phyloP scores from a whole-genome alignment of 2,329 filamentous ascomycete genomes.

The Sphaerostilbella broomeana region DNA sequence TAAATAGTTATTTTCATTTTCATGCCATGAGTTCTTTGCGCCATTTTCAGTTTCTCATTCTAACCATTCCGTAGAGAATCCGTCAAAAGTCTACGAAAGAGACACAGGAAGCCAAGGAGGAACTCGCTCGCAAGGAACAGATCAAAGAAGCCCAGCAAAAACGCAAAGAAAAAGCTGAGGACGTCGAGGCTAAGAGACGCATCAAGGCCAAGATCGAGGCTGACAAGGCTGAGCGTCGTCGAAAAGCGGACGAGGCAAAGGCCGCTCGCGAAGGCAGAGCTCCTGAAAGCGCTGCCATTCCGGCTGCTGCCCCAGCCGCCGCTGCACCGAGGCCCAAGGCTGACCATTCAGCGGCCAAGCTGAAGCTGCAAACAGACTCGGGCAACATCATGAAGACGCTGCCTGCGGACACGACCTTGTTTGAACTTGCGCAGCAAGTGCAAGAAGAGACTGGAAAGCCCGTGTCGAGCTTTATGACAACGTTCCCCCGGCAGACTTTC shows the following conservation, averaged over 20 bases:
- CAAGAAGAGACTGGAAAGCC: slow-evolving; percentile 62
- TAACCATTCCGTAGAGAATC: slow-evolving; percentile 45
- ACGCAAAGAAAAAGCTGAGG: slow-evolving; percentile 78
- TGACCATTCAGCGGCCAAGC: slow-evolving; percentile 70
- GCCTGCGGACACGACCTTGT: slow-evolving; percentile 82
- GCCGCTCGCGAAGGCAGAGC: slow-evolving; percentile 74
- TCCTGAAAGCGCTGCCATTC: slow-evolving; percentile 34
- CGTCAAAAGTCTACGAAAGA: slow-evolving; percentile 87
- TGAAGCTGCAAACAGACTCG: slow-evolving; percentile 67
- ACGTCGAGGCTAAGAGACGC: slow-evolving; percentile 76
- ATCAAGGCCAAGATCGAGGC: slow-evolving; percentile 92
- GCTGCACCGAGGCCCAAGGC: slow-evolving; percentile 54
- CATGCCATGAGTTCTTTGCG: too few relatives aligned
- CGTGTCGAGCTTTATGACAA: slow-evolving; percentile 74
- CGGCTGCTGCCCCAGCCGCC: slow-evolving; percentile 41
- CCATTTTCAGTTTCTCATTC: neutral
- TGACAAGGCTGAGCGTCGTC: slow-evolving; percentile 81
- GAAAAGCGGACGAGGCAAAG: slow-evolving; percentile 80
- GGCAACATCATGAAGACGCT: slow-evolving; percentile 84
- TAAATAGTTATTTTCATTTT: slow-evolving; percentile 26
- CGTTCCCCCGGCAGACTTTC: slow-evolving; percentile 81
- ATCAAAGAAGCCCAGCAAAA: slow-evolving; percentile 86
- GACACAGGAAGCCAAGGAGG: slow-evolving; percentile 81
- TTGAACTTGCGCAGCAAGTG: slow-evolving; percentile 79
- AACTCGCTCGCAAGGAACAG: slow-evolving; percentile 79